These are phyloP conservation scores for Ceratocystis alfenasii DNA, from an alignment of 2,329 filamentous ascomycete species.

Conservation along the genomic window DNA sequence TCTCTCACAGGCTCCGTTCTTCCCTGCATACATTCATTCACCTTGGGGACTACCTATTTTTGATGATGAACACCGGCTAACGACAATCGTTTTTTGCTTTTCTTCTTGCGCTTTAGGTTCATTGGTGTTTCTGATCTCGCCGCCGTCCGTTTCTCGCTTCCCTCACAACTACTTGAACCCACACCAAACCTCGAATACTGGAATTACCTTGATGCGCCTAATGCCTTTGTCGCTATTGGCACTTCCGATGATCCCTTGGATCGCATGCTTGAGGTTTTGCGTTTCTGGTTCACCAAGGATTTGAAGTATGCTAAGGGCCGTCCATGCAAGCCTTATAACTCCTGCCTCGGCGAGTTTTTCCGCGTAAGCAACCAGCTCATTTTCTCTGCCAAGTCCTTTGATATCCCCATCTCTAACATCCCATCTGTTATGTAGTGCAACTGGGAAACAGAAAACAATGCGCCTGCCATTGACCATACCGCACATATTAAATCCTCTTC, in stretches of 20 bases:
- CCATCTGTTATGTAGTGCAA: constrained; percentile 52
- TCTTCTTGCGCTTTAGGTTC: constrained; percentile 47
- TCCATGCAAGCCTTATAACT: constrained; percentile 98
- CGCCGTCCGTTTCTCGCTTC: constrained; percentile 87
- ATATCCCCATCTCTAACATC: constrained; percentile 5
- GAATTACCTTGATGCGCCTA: constrained; percentile 93
- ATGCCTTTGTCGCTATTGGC: constrained; percentile 71
- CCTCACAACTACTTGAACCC: constrained; percentile 88
- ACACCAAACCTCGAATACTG: constrained; percentile 97
- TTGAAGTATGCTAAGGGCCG: constrained; percentile 97
- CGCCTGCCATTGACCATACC: constrained; percentile 50
- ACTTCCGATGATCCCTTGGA: constrained; percentile 84
- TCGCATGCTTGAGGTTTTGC: constrained; percentile 85
- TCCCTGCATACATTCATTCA: not conserved
- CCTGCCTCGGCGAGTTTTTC: constrained; percentile 93
- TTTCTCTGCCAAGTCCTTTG: not conserved
- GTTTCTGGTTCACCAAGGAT: constrained; percentile 99
- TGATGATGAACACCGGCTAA: not conserved
- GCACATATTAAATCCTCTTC: constrained; percentile 37
- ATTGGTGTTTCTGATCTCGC: constrained; percentile 94
- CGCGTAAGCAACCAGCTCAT: constrained; percentile 45
- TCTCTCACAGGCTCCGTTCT: not conserved
- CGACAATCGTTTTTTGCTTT: not conserved
- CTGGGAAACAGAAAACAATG: constrained; percentile 79
- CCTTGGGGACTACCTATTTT: not conserved